These are phyloP conservation scores for Abelmoschus esculentus DNA, from an alignment of 345 rosid genomes.

Conservation along the genomic window DNA sequence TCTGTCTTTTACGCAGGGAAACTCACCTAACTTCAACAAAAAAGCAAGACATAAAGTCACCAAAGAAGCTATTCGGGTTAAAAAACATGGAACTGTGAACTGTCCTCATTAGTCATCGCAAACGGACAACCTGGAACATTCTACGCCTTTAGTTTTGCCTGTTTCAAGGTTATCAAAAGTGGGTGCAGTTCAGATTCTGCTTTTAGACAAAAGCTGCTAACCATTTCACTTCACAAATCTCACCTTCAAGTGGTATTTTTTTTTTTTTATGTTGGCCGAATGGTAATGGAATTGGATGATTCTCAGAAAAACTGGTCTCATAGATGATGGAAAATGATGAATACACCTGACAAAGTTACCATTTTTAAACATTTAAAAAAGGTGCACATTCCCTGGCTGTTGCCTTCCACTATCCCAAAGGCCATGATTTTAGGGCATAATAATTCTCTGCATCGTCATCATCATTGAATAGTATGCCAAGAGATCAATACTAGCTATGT, in stretches of 20 bases:
- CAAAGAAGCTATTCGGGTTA: background rate
- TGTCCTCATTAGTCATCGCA: background rate
- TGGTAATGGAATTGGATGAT: slow-evolving; percentile 4
- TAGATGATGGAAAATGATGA: slow-evolving; percentile 9
- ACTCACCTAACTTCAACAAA: background rate
- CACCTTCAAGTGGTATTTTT: background rate
- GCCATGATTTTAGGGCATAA: slow-evolving; percentile 8
- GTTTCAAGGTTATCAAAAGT: background rate
- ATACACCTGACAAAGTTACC: slow-evolving; percentile 8
- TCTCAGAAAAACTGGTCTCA: background rate
- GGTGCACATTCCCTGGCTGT: slow-evolving; percentile 6
- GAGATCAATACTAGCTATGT: background rate
- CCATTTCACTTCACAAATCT: background rate
- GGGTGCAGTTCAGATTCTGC: background rate
- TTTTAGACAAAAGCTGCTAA: background rate
- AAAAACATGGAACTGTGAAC: background rate
- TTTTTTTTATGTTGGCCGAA: background rate
- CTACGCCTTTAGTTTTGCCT: background rate
- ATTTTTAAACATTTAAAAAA: slow-evolving; percentile 4
- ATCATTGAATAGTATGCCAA: background rate
- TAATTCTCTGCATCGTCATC: slow-evolving; percentile 3
- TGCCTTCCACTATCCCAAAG: background rate
- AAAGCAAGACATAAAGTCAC: background rate
- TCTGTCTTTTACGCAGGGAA: slow-evolving; percentile 4
- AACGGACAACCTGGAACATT: slow-evolving; percentile 11